These are phyloP conservation scores for Didymella lethalis DNA, from an alignment of 2,329 filamentous ascomycete species.

Conservation along the genomic window DNA sequence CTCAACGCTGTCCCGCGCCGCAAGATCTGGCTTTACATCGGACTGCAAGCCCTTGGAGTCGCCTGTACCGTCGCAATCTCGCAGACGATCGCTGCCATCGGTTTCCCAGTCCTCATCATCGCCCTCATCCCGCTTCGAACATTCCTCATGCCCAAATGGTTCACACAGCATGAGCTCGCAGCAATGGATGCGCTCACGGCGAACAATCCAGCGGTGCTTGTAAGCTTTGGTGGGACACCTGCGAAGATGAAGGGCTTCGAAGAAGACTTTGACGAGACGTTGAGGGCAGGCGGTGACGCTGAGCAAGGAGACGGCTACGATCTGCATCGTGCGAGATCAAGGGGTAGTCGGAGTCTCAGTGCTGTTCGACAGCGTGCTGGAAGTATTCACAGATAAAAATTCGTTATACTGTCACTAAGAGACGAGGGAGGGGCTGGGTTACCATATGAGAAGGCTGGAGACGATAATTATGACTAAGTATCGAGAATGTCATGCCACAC, in stretches of 20 bases:
- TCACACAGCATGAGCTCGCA: slow-evolving; percentile 56
- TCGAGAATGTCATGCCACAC: background rate
- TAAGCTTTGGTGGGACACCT: slow-evolving; percentile 60
- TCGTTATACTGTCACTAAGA: background rate
- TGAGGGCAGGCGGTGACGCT: slow-evolving; percentile 21
- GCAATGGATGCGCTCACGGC: slow-evolving; percentile 62
- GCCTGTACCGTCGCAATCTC: slow-evolving; percentile 62
- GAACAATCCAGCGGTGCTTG: slow-evolving; percentile 60
- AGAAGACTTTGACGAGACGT: slow-evolving; percentile 35
- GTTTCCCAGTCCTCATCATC: slow-evolving; percentile 65
- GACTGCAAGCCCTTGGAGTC: slow-evolving; percentile 59
- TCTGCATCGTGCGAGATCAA: slow-evolving; percentile 11
- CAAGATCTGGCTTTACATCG: slow-evolving; percentile 59
- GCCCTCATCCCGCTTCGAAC: slow-evolving; percentile 63
- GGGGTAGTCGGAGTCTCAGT: slow-evolving; percentile 23
- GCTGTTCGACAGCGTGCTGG: slow-evolving; percentile 34
- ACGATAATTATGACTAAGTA: background rate
- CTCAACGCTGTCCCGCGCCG: slow-evolving; percentile 53
- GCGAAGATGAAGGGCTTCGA: slow-evolving; percentile 35
- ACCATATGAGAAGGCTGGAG: background rate
- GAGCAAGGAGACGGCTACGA: slow-evolving; percentile 12
- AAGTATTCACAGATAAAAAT: slow-evolving; percentile 24
- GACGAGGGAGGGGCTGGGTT: background rate
- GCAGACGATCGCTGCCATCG: slow-evolving; percentile 65
- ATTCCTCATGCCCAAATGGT: slow-evolving; percentile 59